Base-by-base conservation (phyloP, 805 yeast species). In the Teunomyces gatunensis region DNA sequence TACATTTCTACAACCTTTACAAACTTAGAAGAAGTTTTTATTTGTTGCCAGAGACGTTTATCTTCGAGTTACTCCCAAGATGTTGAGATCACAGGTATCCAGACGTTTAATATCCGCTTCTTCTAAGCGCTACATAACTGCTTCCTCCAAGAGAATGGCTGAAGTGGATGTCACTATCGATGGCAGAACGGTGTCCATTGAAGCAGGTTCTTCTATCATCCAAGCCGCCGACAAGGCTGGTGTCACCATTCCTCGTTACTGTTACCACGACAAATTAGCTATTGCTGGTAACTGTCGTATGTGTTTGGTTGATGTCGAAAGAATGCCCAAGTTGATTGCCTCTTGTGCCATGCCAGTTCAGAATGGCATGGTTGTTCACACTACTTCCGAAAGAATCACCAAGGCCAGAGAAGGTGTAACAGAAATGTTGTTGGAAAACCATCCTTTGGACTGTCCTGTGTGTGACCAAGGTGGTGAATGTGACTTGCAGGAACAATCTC, bases 401-500 rank as follows among this genome's bases (percentile, higher is more conserved):
- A 82, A 85, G 67, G 89, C 91, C 40, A 80, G 96, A 64, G 96
- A 88, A 69, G 92, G 92, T 64, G 94, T 88, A 58, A 89, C 95
- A 39, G 96, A 89, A 70, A 86, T 88, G 84, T 72, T 88, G 52
- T 77, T 88, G 54, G 89, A 88, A 56, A 89, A 89, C 75, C 96
- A 88, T 73, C 96, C 96, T 18, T 77, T 88, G 63, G 96, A 89
- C 73, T 88, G 96, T 71, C 96, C 96, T 20, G 85, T 88, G 47
- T 88, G 96, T 69, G 96, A 88, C 71, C 96, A 88, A 71, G 96
- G 96, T 70, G 96, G 96, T 55, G 96, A 88, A 68, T 88, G 96
- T 75, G 96, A 88, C 65, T 78, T 88, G 58, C 96, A 89, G 73
- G 96, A 89, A 64, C 96, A 88, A 74, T 76, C 89, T 15, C 73